Conservation (phyloP, 768 basidiomycete genomes). For the Lepiota venenata region DNA sequence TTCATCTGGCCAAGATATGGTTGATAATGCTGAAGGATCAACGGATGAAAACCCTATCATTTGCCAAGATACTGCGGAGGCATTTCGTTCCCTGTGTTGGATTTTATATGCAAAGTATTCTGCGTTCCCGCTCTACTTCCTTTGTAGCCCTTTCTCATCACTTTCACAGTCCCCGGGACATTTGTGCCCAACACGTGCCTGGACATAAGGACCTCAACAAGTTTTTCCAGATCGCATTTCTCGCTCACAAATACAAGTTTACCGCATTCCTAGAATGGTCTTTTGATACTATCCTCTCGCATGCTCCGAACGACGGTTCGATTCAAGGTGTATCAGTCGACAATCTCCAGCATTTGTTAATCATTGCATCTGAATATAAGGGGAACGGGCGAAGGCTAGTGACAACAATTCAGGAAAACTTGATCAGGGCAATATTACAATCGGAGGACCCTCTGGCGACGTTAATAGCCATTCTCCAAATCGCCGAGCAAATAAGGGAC, state of each 20-base stretch:
- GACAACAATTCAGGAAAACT: not conserved
- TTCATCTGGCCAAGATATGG: not conserved
- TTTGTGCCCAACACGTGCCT: not conserved
- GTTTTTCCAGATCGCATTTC: not conserved
- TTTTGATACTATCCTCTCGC: not conserved
- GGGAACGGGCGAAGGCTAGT: not conserved
- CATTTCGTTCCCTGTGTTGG: conserved; percentile 19
- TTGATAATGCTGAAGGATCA: not conserved
- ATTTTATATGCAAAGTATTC: conserved; percentile 18
- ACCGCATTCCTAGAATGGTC: not conserved
- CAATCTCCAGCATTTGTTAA: not conserved
- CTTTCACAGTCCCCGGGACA: not conserved
- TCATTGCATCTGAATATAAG: not conserved
- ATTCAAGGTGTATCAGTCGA: not conserved
- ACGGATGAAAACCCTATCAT: not conserved
- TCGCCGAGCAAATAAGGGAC: not conserved
- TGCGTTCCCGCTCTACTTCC: not conserved
- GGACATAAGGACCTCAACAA: not conserved
- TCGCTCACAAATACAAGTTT: conserved; percentile 6
- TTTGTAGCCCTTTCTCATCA: not conserved
- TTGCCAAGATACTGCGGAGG: conserved; percentile 10
- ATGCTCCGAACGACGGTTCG: not conserved
- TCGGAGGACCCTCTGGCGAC: not conserved
- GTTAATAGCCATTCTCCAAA: not conserved
- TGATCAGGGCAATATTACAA: not conserved